Evolutionary conservation across 208 protist genomes (phyloP).

Genomic region (Entamoeba moshkovskii): DNA sequence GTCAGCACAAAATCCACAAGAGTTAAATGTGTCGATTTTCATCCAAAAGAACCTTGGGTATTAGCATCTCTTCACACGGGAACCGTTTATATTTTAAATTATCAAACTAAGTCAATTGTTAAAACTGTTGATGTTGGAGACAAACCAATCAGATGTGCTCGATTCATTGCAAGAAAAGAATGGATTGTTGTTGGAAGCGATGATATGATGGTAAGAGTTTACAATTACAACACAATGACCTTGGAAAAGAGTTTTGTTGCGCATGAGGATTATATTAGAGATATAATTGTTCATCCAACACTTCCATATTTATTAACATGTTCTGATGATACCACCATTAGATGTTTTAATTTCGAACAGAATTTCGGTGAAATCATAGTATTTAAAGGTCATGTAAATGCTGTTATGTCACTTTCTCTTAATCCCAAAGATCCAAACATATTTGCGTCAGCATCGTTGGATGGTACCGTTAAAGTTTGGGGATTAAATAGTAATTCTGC

Average conservation of each 20-base stretch:
- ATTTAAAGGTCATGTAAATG: conserved; percentile 15
- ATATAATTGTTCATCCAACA: conserved; percentile 82
- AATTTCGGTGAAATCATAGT: background rate
- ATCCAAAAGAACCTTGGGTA: conserved; percentile 88
- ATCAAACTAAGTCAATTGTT: conserved; percentile 8
- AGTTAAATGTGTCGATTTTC: conserved; percentile 93
- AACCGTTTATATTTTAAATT: conserved; percentile 7
- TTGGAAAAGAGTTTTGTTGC: background rate
- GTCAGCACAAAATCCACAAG: conserved; percentile 42
- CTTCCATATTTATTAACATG: conserved; percentile 13
- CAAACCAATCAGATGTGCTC: conserved; percentile 7
- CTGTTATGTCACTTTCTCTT: conserved; percentile 13
- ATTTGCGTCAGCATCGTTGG: conserved; percentile 15
- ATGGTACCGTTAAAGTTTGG: conserved; percentile 13
- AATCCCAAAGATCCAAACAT: conserved; percentile 27
- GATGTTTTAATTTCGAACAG: conserved; percentile 13
- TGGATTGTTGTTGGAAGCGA: conserved; percentile 22
- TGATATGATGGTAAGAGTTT: conserved; percentile 77
- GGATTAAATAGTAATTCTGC: conserved; percentile 2
- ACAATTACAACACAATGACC: conserved; percentile 71
- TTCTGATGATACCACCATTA: conserved; percentile 26
- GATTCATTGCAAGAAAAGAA: conserved; percentile 19
- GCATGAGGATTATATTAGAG: conserved; percentile 66
- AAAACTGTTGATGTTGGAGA: conserved; percentile 5
- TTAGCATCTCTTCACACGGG: conserved; percentile 92